Percentiles rank a stretch among this genome's conserved stretches.
phyloP scores from a whole-genome alignment of 495 filamentous ascomycete genomes.

The Aspergillus bertholletiae region DNA sequence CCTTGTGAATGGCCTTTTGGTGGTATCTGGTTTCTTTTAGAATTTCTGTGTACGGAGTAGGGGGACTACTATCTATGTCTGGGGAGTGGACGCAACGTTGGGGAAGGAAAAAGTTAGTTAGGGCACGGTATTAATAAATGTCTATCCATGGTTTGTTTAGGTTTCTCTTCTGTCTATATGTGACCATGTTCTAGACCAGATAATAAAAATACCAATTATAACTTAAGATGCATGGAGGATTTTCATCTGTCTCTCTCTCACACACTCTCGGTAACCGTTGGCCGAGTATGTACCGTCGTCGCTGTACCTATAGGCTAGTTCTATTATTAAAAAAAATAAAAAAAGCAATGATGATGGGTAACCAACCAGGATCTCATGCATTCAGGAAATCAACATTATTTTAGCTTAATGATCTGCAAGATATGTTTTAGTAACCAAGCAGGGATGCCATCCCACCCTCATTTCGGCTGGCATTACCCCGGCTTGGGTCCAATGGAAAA shows the following conservation, averaged over 20 bases:
- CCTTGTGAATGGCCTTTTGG: background rate
- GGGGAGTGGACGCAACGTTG: no score
- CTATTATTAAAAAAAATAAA: background rate
- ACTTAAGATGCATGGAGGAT: no score
- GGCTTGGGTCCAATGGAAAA: background rate
- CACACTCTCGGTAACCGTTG: background rate
- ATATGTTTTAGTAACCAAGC: background rate
- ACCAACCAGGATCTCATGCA: background rate
- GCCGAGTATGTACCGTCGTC: background rate
- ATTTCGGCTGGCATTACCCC: background rate
- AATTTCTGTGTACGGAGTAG: no score
- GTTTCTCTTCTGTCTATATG: no score
- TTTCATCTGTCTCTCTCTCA: no score
- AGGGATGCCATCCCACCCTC: background rate
- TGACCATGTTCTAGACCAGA: background rate
- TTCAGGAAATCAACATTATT: no score
- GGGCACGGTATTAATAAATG: background rate
- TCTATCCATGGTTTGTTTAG: no score
- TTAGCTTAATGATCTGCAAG: background rate
- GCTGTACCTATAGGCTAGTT: background rate
- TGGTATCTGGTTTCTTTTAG: no score
- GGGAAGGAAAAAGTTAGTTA: no score
- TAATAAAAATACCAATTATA: background rate
- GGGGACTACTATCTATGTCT: no score
- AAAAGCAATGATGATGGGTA: background rate